Base-by-base conservation (phyloP, 163 green algal species). In the Chlorella variabilis region DNA sequence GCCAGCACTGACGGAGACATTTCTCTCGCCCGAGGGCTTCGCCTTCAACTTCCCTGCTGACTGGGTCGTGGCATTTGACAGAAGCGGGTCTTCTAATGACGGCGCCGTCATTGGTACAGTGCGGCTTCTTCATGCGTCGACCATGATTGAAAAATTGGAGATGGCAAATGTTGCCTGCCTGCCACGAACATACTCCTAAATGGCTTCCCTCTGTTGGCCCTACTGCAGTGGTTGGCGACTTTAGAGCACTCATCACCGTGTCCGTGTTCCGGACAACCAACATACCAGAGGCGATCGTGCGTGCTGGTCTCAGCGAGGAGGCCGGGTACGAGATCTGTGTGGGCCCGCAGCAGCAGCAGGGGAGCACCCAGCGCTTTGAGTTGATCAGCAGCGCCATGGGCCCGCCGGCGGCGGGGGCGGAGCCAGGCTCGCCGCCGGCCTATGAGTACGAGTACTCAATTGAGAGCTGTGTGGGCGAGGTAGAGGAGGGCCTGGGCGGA, bases 281-380 rank as follows among this genome's bases (percentile, higher is more conserved):
- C 2, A 31, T 66, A 6, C 45, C 62, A 18, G 48, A 82, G 48
- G 41, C 33, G 23, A 23, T 68, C 33, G 25, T 75, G 48, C 62
- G 36, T 25, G 42, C 68, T 34, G 81, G 59, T 11, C 68, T 77
- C 59, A 67, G 21, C 41, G 7, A 78, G 70, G 67, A 58, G 36
- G 31, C 42, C 7, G 75, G 74, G 62, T 91, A 94, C 73, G 91
- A 94, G 25, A 86, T 97, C 23, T 96, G 95, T 73, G 87, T 90
- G 67, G 94, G 97, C 83, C 89, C 92, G 51, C 96, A 97, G 89
- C 78, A 94, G 15, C 91, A 89, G 39, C 91, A 79, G 56, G 34
- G 31, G 15, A 69, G 29, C 42, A 86, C 81, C 23, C 58, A 77
- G 74, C 61, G 68, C 20, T 86, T 86, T 33, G 5, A 75, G 1